Base-by-base conservation (phyloP, 2,329 filamentous ascomycete species). In the Sclerotinia spermophila region DNA sequence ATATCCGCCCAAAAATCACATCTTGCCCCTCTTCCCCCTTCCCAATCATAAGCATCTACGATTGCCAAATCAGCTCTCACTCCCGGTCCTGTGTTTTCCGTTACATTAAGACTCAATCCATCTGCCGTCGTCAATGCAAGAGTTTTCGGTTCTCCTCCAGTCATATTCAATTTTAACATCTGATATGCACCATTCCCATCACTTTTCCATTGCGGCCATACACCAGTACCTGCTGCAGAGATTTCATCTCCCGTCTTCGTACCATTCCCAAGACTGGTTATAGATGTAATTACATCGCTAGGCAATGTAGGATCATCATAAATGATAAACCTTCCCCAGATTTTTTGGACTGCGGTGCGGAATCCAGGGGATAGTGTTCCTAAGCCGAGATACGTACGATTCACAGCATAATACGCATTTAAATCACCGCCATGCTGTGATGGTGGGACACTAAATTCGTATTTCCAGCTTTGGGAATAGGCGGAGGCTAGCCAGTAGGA, bases 401-500 rank as follows among this genome's bases (percentile, higher is more conserved):
- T 72, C 42, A 75, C 38, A 48, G 75, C 77, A 45, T 80, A 77
- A 51, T 81, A 81, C 6, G 77, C 79, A 33, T 68, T 61, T 1
- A 79, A 24, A 68, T 83, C 82, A 5, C 72, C 72, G 8, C 78
- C 80, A 67, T 83, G 82, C 13, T 77, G 70, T 0, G 79, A 77
- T 33, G 79, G 78, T 0, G 79, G 78, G 1, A 81, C 78, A 1
- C 79, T 81, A 74, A 81, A 84, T 71, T 85, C 82, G 71, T 84
- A 84, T 70, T 83, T 82, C 78, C 80, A 84, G 38, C 79, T 73
- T 38, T 77, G 38, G 2, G 60, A 21, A n/a, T 66, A 86, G 0
- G 84, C 84, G 42, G 81, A 79, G 2, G 82, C 81, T 55, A 86
- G 77, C 84, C 84, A 87, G 77, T 86, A 86, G 0, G 82, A 81